Evolutionary conservation across 2,329 filamentous ascomycete genomes (phyloP).

Genomic region (Trichoderma arundinaceum): DNA sequence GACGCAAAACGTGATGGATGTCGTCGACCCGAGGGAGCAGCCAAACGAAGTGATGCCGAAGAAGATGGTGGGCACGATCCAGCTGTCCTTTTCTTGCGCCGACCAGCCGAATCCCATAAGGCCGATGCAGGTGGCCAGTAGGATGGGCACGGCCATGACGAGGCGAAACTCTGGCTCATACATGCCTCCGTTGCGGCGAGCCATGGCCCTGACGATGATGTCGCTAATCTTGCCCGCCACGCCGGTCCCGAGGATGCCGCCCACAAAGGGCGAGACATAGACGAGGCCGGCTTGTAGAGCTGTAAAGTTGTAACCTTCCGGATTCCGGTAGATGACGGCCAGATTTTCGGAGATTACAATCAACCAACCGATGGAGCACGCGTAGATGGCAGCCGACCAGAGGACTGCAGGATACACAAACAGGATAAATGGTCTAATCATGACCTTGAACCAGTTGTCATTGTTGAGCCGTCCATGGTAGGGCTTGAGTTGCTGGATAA

Average conservation of each 20-base stretch:
- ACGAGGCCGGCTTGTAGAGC: constrained; percentile 82
- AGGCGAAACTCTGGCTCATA: constrained; percentile 95
- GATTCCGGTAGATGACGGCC: constrained; percentile 75
- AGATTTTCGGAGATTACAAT: constrained; percentile 93
- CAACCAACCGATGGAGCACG: constrained; percentile 90
- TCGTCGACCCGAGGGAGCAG: constrained; percentile 87
- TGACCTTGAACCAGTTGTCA: constrained; percentile 81
- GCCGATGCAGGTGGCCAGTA: constrained; percentile 78
- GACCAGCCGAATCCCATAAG: constrained; percentile 98
- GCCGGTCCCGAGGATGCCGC: constrained; percentile 86
- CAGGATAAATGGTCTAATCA: constrained; percentile 80
- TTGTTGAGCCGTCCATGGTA: constrained; percentile 79
- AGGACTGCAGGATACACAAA: constrained; percentile 87
- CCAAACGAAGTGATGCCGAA: constrained; percentile 93
- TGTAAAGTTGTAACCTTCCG: constrained; percentile 76
- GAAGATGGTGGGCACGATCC: constrained; percentile 93
- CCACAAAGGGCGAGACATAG: constrained; percentile 88
- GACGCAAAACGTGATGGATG: constrained; percentile 90
- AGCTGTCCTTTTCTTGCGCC: constrained; percentile 72
- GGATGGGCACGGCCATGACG: constrained; percentile 83
- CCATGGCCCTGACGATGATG: constrained; percentile 80
- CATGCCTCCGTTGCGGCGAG: constrained; percentile 84
- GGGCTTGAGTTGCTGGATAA: constrained; percentile 72
- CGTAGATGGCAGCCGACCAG: constrained; percentile 85
- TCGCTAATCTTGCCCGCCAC: constrained; percentile 90